These are phyloP conservation scores for Codiaeum variegatum DNA, from an alignment of 441 rosid species.

Conservation along the genomic window DNA sequence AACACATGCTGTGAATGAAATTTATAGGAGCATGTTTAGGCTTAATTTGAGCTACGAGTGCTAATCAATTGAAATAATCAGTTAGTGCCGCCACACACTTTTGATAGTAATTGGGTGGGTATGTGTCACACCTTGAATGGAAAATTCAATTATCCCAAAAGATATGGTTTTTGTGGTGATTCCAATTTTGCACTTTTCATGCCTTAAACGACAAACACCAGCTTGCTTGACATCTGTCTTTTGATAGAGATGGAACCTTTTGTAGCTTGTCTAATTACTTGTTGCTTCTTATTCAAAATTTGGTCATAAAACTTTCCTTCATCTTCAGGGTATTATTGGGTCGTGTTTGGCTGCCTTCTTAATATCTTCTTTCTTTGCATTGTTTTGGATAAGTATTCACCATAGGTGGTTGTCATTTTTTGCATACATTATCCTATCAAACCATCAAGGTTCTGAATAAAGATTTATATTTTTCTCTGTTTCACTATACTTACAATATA, in stretches of 20 bases:
- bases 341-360: conserved; percentile 3
- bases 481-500: no score
- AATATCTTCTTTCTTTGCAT: neutral
- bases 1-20: conserved; percentile 17
- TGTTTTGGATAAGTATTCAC: neutral
- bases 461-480: no score
- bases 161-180: conserved; percentile 30
- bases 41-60: conserved; percentile 33
- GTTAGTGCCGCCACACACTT: conserved; percentile 50
- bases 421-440: no score
- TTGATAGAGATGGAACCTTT: neutral
- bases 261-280: neutral
- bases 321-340: conserved; percentile 5
- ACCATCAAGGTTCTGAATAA: no score
- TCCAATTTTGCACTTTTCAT: conserved; percentile 31
- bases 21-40: conserved; percentile 36
- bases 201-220: conserved; percentile 5
- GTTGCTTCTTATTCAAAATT: conserved; percentile 2
- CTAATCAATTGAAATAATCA: conserved; percentile 27
- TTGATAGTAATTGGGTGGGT: conserved; percentile 38
- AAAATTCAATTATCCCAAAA: conserved; percentile 19
- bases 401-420: neutral
- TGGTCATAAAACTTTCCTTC: neutral
- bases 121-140: conserved; percentile 36
- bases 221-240: conserved; percentile 24